Evolutionary conservation across 768 basidiomycete genomes (phyloP).

Genomic region (Lactarius evosmus): DNA sequence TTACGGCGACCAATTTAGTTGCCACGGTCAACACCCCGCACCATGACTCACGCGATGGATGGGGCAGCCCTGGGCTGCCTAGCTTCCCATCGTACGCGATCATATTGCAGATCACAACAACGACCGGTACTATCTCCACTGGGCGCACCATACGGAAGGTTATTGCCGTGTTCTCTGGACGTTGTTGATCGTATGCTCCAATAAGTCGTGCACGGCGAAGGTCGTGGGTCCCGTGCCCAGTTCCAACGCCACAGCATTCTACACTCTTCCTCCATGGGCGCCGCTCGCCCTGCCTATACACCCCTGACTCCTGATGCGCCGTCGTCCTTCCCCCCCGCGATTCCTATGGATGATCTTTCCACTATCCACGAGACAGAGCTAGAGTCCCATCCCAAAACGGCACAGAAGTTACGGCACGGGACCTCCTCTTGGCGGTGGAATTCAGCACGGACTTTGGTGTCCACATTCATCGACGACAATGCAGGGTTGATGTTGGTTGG

Average conservation of each 20-base stretch:
- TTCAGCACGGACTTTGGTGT: background rate
- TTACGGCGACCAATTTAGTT: background rate
- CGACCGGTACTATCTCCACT: background rate
- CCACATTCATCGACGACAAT: constrained; percentile 38
- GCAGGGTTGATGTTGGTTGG: constrained; percentile 59
- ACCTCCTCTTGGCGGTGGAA: constrained; percentile 1
- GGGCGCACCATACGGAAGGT: background rate
- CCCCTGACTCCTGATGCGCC: background rate
- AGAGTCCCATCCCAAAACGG: background rate
- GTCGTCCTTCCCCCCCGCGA: background rate
- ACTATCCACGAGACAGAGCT: background rate
- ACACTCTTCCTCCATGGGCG: background rate
- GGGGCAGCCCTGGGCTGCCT: background rate
- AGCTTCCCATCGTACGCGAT: background rate
- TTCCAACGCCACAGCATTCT: background rate
- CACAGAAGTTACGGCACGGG: background rate
- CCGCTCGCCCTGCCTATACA: constrained; percentile 35
- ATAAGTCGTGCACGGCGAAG: background rate
- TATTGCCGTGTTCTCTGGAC: background rate
- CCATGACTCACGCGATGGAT: background rate
- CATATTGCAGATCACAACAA: background rate
- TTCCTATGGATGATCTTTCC: background rate
- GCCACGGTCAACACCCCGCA: background rate
- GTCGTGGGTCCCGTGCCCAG: background rate
- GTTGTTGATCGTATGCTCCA: background rate